Base-by-base conservation (phyloP, 2,329 filamentous ascomycete genomes). In the Pseudocercospora macadamiae region DNA sequence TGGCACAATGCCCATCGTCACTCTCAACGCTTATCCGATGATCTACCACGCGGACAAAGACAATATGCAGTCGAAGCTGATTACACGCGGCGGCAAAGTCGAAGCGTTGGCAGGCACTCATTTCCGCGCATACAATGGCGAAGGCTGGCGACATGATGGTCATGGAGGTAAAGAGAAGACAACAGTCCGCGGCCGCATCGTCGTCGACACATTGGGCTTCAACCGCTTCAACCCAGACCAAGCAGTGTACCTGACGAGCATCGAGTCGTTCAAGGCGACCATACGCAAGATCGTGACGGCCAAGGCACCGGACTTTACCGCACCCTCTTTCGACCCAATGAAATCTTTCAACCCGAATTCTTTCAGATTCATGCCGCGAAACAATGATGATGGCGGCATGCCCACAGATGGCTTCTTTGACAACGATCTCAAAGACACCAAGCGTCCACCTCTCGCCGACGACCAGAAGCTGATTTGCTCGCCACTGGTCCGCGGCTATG, bases 71-170 rank as follows among this genome's bases (percentile, higher is more conserved):
- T 58, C 70, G 10, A 68, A 71, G 4, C 70, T 84, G 8, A 72
- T 80, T 23, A 72, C 75, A 19, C 76, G 80, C 3, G 82, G 82
- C 5, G 73, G 72, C 16, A 74, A 75, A 45, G 76, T 80, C 57
- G 80, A 83, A 60, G 63, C 69, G 8, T 71, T 82, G 25, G 76
- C 75, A 39, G 81, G 81, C 1, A 78, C 77, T 23, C 77, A 82
- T 55, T 83, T 81, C 69, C 78, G 77, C 54, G 73, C 75, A 1
- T 84, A 84, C 62, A 74, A 79, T 25, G 81, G 81, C 4, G 64
- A 79, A 14, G 76, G 73, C 2, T 79, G 75, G 76, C 68, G 68
- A 23, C 65, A 72, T 4, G 72, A 73, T 4, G 61, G 68, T 4
- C 66, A 64, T 26, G 63, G 63, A 57, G 66, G 64, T 52, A 70